Base-by-base conservation (phyloP, 73 alveolate genomes). In the Paramecium sonneborni region DNA sequence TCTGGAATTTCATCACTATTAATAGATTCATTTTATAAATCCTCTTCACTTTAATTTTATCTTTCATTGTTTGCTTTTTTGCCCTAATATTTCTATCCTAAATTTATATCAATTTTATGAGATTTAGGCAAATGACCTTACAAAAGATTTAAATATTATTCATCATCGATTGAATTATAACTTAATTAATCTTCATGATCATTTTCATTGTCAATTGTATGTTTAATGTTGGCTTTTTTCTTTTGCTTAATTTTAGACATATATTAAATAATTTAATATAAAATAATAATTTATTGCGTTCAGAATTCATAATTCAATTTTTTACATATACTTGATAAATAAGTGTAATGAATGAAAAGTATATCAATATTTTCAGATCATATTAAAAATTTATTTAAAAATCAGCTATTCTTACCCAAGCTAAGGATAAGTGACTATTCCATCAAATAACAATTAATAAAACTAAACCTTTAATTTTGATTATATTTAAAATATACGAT, bases 1-100 rank as follows among this genome's bases (percentile, higher is more conserved):
- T 79, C 90, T 30, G 90, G 72, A 7, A 79, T 38, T 24, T 79
- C 90, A 79, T 79, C 90, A 43, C 90, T 79, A 44, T 79, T 79
- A 12, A 79, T 79, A 5, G 90, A 79, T 46, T 79, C 90, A 39
- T 79, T 62, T 24, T 43, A 6, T 11, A 43, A 5, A n/a, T 79
- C 90, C 8, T 79, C 46, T 23, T 79, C 72, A 43, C 90, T 38
- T 39, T 74, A 2, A 11, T 74, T 18, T 74, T 34, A n/a, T 37
- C 15, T 11, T n/a, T 37, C 3, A 18, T 52, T 52, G 68, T 18
- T 52, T 52, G 68, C 4, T 52, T 28, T 37, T 20, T 74, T 74
- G 3, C 90, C 90, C 5, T 79, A 24, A 43, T 79, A 79, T 15
- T 79, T 79, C 23, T 43, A 30, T 23, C 74, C 90, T 28, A 79